Evolutionary conservation across 352 stramenopile species (phyloP), one percentile per base, ranked within the genome.

Genomic region (Globisporangium spiculum): DNA sequence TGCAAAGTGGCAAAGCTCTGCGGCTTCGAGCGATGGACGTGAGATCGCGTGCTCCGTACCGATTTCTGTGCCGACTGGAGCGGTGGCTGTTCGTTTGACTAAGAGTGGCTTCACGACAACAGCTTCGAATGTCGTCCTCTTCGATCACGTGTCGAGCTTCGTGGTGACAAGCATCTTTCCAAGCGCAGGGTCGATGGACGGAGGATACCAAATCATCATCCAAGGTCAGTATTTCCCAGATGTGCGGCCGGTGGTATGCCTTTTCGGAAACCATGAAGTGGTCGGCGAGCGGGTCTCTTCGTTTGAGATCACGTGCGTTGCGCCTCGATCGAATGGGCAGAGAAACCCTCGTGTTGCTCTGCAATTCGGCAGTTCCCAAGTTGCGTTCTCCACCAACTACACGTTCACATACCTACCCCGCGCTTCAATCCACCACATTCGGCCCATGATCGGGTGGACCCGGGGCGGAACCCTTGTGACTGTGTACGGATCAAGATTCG

Each of bases 361-460:
- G 2, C 48, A 57, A 34, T 70, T 80, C 53, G 74, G 61, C 1
- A 18, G 7, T 1, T 66, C 54, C 0, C 52, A 63, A 18, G 0
- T 48, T 10, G 64, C 54, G 16, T 38, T 62, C 0, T 9, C 65
- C 22, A 75, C 67, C 0, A 59, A 60, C 22, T 18, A 38, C 5
- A 57, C 16, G 3, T 74, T 79, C 34, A 61, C 53, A 18, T 76
- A 73, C 44, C 10, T 53, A 12, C 20, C 58, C 5, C 60, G 63
- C 16, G 69, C 79, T 24, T 59, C 18, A 12, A 60, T 81, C 10
- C 65, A 67, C 18, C 46, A 61, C 20, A 78, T 81, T 44, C 61
- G 65, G 4, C 79, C 79, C 7, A 12, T 48, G 5, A 67, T 73
- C 0, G 79, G 79, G 18, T 87, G 79, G 77, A 75, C 67, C 60